phyloP scores from a whole-genome alignment of 257 asterid genomes.

The Perilla frutescens region DNA sequence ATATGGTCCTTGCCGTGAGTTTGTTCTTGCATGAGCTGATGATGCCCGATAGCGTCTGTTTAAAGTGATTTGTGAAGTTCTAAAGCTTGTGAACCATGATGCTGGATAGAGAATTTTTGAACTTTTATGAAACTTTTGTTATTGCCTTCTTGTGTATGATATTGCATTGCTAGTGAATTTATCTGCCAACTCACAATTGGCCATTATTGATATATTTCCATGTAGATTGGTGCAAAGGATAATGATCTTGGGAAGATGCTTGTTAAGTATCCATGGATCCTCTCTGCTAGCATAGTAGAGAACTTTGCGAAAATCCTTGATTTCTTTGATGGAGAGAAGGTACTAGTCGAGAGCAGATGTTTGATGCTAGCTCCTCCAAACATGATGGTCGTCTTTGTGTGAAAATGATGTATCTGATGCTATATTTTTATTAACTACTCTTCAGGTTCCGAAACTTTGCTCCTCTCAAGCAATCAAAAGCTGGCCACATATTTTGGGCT shows the following conservation, averaged over 20 bases:
- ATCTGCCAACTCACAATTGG: conserved; percentile 4
- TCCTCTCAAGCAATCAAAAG: conserved; percentile 63
- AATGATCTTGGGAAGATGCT: conserved; percentile 67
- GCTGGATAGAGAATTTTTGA: conserved; percentile 3
- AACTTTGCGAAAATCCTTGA: conserved; percentile 63
- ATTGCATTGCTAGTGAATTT: background rate
- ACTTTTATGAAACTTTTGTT: background rate
- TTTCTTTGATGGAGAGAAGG: conserved; percentile 79
- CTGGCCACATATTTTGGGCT: conserved; percentile 85
- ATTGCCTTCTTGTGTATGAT: conserved; percentile 20
- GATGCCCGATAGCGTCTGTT: background rate
- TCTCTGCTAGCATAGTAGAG: conserved; percentile 66
- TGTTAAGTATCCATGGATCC: conserved; percentile 94
- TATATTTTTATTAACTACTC: conserved; percentile 13
- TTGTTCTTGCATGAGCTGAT: conserved; percentile 19
- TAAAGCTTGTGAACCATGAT: conserved; percentile 1
- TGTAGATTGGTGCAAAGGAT: conserved; percentile 60
- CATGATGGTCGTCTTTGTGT: background rate
- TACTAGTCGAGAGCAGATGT: conserved; percentile 35
- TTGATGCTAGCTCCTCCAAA: conserved; percentile 11
- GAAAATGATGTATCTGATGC: background rate
- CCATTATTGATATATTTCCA: conserved; percentile 32
- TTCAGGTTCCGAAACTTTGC: conserved; percentile 71
- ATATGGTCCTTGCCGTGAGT: conserved; percentile 8
- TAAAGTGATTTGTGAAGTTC: conserved; percentile 9